Base-by-base conservation (phyloP, 768 basidiomycete species). In the Symmetrospora coprosmae region DNA sequence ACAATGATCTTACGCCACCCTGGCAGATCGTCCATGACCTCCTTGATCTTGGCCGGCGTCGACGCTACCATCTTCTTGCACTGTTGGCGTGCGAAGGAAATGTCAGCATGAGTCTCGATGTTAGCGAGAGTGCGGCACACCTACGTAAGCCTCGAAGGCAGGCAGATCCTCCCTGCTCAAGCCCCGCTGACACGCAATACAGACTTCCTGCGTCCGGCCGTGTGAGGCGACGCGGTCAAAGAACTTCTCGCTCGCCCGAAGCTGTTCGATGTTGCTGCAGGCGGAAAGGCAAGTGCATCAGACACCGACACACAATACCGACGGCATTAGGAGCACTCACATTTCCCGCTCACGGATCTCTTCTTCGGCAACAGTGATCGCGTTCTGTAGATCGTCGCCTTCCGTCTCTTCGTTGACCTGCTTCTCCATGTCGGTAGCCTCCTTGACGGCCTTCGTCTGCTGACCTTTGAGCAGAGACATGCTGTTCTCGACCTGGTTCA, bases 171-270 rank as follows among this genome's bases (percentile, higher is more conserved):
- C 67, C 27, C 78, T 77, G 21, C 78, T 74, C 68, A 96, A 73
- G 37, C 75, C 75, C 1, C 90, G 80, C 66, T 82, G 81, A 69
- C 92, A 97, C 7, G 81, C 82, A 11, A 79, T 75, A 67, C 92
- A 99, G 0, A 76, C 71, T 67, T 84, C 82, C 63, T 82, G 79
- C 49, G 76, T 74, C 68, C 79, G 79, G 33, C 84, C 86, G 0
- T 72, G 71, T 16, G 74, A 72, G 38, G 87, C 75, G 30, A 91
- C 34, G 78, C 75, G 27, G 71, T 72, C 14, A 73, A 73, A 71
- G 72, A 75, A 52, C 72, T 75, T n/a, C 1, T 37, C 40, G 21
- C 68, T 49, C 14, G 63, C 62, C 4, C 65, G 53, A 16, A 65
- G 56, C 30, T 60, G 43, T 13, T 63, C 60, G 27, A 66, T 50